Percentiles rank a stretch among this genome's conserved stretches.
phyloP scores from a whole-genome alignment of 2,329 filamentous ascomycete species.

The Seiridium unicorne region DNA sequence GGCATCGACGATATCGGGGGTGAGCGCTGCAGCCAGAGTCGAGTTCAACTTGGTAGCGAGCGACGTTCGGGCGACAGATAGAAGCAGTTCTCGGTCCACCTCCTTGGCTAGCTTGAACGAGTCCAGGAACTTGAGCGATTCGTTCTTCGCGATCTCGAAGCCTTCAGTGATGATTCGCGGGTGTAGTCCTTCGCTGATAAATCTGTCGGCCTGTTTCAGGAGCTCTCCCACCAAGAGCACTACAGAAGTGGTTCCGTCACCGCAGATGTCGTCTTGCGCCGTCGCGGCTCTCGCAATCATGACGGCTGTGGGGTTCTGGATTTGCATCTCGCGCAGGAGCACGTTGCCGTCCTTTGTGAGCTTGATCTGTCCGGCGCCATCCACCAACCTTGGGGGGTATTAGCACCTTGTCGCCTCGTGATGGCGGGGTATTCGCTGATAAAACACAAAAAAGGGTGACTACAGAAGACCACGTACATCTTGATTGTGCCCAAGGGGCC shows the following conservation, averaged over 20 bases:
- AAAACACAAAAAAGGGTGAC: not conserved
- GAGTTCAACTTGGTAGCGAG: conserved; percentile 93
- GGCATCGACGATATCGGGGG: conserved; percentile 92
- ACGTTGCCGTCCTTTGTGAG: conserved; percentile 96
- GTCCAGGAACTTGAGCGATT: conserved; percentile 94
- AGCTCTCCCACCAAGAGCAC: conserved; percentile 95
- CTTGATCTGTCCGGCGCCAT: conserved; percentile 83
- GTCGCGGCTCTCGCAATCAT: conserved; percentile 83
- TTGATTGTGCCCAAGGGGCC: conserved; percentile 94
- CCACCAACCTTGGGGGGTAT: conserved; percentile 54
- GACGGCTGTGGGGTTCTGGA: conserved; percentile 96
- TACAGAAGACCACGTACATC: conserved; percentile 59
- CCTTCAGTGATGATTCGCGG: conserved; percentile 96
- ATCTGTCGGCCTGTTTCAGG: conserved; percentile 93
- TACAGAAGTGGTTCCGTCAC: conserved; percentile 95
- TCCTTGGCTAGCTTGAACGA: conserved; percentile 85
- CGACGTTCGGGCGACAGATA: conserved; percentile 91
- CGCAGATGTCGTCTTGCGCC: conserved; percentile 96
- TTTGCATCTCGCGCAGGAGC: conserved; percentile 77
- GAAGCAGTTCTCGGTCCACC: conserved; percentile 88
- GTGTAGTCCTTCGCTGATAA: conserved; percentile 95
- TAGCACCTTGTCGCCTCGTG: not conserved
- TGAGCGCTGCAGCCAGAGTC: conserved; percentile 84
- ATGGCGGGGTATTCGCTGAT: not conserved
- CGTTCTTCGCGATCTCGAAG: conserved; percentile 93